Conservation (phyloP, 371 early-diverging fungal species). For the Saksenaea vasiformis region DNA sequence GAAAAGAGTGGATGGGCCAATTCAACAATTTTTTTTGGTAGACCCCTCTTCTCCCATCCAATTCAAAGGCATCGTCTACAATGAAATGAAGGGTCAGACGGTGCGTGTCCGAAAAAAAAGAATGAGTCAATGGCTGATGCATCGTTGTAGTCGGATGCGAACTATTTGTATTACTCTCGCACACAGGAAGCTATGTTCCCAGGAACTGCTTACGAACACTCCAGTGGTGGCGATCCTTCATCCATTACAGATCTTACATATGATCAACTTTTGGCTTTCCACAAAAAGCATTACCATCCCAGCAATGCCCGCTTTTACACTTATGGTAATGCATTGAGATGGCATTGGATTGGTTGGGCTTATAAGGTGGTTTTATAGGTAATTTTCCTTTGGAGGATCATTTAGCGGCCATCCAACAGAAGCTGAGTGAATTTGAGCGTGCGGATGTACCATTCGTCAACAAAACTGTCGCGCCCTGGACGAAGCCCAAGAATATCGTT, state of each 20-base stretch:
- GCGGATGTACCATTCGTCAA: conserved; percentile 50
- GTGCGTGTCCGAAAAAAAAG: conserved; percentile 34
- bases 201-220: conserved; percentile 78
- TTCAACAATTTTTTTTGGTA: too few relatives aligned
- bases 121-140: not conserved
- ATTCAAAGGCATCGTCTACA: conserved; percentile 95
- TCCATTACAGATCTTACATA: conserved; percentile 86
- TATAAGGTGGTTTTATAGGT: conserved; percentile 25
- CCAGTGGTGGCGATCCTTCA: conserved; percentile 93
- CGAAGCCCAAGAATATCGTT: conserved; percentile 46
- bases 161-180: conserved; percentile 74
- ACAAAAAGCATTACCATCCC: conserved; percentile 85
- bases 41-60: conserved; percentile 56
- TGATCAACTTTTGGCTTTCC: conserved; percentile 81
- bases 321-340: conserved; percentile 63
- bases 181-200: conserved; percentile 85
- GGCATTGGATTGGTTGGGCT: not conserved
- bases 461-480: conserved; percentile 54
- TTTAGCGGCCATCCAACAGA: conserved; percentile 63
- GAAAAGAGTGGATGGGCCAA: too few relatives aligned
- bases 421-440: conserved; percentile 46
- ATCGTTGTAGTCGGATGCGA: conserved; percentile 62
- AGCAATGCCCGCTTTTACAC: conserved; percentile 88
- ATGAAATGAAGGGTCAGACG: conserved; percentile 97
- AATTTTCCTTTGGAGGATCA: conserved; percentile 80